Evolutionary conservation across 2,329 filamentous ascomycete genomes (phyloP), one percentile per base, ranked within the genome.

Genomic region (Ceratocystis eucalypticola): DNA sequence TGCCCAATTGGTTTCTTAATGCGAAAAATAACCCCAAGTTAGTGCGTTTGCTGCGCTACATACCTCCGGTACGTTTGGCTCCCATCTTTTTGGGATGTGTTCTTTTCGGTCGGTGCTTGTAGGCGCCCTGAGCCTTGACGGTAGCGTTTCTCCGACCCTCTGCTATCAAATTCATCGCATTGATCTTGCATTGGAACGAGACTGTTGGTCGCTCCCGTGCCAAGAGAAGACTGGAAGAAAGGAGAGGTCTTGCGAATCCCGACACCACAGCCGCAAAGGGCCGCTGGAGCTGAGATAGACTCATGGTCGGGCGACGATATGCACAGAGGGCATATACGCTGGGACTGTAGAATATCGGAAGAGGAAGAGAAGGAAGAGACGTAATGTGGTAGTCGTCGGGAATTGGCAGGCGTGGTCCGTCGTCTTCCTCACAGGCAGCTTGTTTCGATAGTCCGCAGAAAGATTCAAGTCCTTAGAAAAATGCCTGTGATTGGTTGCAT

Each of bases 1-100:
- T 20, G 17, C 17, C 2, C 28, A 20, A 17, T 33, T 30, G 15
- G 12, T 53, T 28, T 15, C 1, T 2, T 20, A 5, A 41, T 12
- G 10, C 37, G 37, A 41, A 41, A 41, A 41, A 41, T 15, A 15
- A 2, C 37, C 1, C 37, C 8, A 4, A 15, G 37, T 41, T 41
- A 12, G 37, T 41, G 37, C 37, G 37, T 41, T 33, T 59, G 6
- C 8, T 15, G 7, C 4, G n/a, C 37, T 15, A 50, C 84, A 55
- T 80, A 89, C 89, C 93, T 76, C 89, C 91, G 20, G 88, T 87
- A 77, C 93, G 91, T 82, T 99, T 99, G 4, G 93, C 92, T 71
- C 94, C 94, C 71, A 99, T 79, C 75, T 96, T 91, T 79, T 96
- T 96, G 37, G 82, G 79, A 68, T 84, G 80, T 28, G 82, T 83